These are phyloP conservation scores for Holtermannia corniformis DNA, from an alignment of 768 basidiomycete genomes.

Conservation along the genomic window DNA sequence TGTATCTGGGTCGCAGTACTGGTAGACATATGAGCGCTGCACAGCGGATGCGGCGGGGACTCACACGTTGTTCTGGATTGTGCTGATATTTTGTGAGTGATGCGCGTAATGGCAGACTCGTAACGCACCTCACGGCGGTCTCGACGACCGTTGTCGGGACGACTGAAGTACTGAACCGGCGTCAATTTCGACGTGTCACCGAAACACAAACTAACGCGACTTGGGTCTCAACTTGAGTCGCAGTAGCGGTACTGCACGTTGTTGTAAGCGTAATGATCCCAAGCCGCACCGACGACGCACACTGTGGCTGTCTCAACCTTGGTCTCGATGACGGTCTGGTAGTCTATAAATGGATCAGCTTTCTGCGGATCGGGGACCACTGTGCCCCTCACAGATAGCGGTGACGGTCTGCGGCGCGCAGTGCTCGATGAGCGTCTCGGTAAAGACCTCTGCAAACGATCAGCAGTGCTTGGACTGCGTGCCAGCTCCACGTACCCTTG, in stretches of 20 bases:
- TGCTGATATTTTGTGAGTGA: neutral
- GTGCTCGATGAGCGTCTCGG: slow-evolving; percentile 8
- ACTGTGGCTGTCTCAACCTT: slow-evolving; percentile 1
- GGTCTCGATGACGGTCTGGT: slow-evolving; percentile 1
- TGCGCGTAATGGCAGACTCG: neutral
- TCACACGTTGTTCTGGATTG: neutral
- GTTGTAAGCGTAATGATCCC: neutral
- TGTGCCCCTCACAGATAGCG: slow-evolving; percentile 1
- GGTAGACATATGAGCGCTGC: neutral
- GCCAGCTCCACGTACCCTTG: slow-evolving; percentile 4
- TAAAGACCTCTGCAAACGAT: slow-evolving; percentile 9
- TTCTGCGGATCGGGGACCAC: slow-evolving; percentile 2
- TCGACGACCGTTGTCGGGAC: slow-evolving; percentile 4
- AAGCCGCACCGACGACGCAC: neutral
- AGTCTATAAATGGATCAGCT: slow-evolving; percentile 2
- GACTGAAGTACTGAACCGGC: slow-evolving; percentile 3
- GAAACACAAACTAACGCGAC: neutral
- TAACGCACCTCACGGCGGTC: neutral
- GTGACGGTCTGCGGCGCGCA: slow-evolving; percentile 9
- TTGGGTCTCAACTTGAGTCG: neutral
- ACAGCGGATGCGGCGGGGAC: neutral
- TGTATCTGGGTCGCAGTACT: neutral
- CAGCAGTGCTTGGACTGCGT: neutral
- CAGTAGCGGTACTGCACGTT: neutral
- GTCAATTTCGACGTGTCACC: neutral